phyloP scores from a whole-genome alignment of 176 grass and related monocot genomes.

The maize (Zea mays) region Zm-B73-REFERENCE-NAM-5.0 NC_050097.1:1230501-1231000 shows the following conservation, averaged over 20 bases:
- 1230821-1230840: background rate
- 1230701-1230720: background rate
- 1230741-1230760: background rate
- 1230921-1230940: background rate
- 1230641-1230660: constrained; percentile 1
- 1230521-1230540: constrained; percentile 20
- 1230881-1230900: background rate
- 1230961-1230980: constrained; percentile 22
- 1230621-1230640: background rate
- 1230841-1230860: background rate
- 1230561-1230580: constrained; percentile 1
- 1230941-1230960: background rate
- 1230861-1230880: background rate
- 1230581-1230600: background rate
- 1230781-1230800: background rate
- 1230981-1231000: constrained; percentile 9
- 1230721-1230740: constrained; percentile 9
- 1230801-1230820: constrained; percentile 8
- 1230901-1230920: background rate
- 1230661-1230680: background rate
- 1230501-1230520: constrained; percentile 11
- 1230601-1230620: constrained; percentile 10
- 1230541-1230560: background rate
- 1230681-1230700: background rate
- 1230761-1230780: background rate